These are phyloP conservation scores for Candida odintsovae DNA, from an alignment of 805 yeast genomes.

Conservation along the genomic window DNA sequence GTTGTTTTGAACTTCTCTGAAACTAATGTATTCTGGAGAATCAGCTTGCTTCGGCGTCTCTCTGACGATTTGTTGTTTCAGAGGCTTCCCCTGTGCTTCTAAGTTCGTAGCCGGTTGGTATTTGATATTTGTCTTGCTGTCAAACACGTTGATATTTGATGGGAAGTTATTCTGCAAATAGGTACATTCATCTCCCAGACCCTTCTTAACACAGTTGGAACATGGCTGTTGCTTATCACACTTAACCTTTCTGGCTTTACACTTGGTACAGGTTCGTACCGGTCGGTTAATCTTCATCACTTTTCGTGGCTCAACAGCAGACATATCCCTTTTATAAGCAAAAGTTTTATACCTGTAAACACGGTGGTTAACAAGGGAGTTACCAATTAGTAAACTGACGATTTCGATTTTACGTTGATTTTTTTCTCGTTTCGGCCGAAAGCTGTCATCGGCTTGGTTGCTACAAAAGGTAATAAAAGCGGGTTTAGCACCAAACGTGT, in stretches of 20 bases:
- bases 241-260: neutral
- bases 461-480: neutral
- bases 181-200: neutral
- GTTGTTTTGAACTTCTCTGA: neutral
- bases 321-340: neutral
- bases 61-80: neutral
- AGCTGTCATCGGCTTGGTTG: neutral
- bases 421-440: neutral
- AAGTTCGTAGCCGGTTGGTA: neutral
- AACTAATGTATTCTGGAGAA: neutral
- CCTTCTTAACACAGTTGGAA: neutral
- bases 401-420: neutral
- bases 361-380: neutral
- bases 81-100: neutral
- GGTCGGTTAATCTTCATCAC: neutral
- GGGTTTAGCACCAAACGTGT: neutral
- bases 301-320: neutral
- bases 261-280: neutral
- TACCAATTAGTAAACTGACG: neutral
- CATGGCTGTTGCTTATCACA: neutral
- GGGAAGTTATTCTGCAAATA: neutral
- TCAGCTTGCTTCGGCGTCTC: neutral
- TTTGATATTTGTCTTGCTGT: neutral
- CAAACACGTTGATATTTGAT: neutral
- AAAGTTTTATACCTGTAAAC: too few relatives aligned